These are phyloP conservation scores for Recurvomyces mirabilis DNA, from an alignment of 495 filamentous ascomycete genomes.

Conservation along the genomic window DNA sequence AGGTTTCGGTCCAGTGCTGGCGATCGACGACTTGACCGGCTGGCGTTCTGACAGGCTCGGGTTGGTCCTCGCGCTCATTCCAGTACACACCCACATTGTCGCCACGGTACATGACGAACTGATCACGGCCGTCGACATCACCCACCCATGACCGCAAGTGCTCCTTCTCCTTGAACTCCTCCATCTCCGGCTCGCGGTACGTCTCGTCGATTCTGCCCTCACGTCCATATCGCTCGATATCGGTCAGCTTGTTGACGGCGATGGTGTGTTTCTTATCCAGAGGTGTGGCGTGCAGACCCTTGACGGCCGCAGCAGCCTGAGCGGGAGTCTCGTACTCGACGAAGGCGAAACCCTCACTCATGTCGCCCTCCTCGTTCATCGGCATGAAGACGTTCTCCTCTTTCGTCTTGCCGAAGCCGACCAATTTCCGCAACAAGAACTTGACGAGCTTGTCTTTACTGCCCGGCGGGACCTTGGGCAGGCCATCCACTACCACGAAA, in stretches of 20 bases:
- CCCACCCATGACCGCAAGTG: constrained; percentile 88
- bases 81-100: constrained; percentile 91
- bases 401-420: constrained; percentile 65
- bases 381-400: constrained; percentile 92
- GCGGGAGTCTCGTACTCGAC: constrained; percentile 90
- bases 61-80: constrained; percentile 89
- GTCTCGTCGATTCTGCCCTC: constrained; percentile 88
- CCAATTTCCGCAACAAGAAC: constrained; percentile 85
- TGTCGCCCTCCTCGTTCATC: constrained; percentile 60
- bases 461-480: constrained; percentile 73
- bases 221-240: constrained; percentile 89
- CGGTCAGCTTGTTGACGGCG: constrained; percentile 92
- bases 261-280: constrained; percentile 95
- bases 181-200: constrained; percentile 65
- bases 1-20: constrained; percentile 89
- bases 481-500: constrained; percentile 89
- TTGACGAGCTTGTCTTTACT: constrained; percentile 84
- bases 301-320: constrained; percentile 78
- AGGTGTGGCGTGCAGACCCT: constrained; percentile 66
- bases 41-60: too few species aligned
- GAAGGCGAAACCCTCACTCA: constrained; percentile 73
- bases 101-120: constrained; percentile 81
- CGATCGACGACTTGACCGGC: constrained; percentile 81
- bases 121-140: constrained; percentile 77
- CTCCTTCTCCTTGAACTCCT: constrained; percentile 79